These are phyloP conservation scores for Polygonum aviculare DNA, from an alignment of 148 eudicot genomes.

Conservation along the genomic window DNA sequence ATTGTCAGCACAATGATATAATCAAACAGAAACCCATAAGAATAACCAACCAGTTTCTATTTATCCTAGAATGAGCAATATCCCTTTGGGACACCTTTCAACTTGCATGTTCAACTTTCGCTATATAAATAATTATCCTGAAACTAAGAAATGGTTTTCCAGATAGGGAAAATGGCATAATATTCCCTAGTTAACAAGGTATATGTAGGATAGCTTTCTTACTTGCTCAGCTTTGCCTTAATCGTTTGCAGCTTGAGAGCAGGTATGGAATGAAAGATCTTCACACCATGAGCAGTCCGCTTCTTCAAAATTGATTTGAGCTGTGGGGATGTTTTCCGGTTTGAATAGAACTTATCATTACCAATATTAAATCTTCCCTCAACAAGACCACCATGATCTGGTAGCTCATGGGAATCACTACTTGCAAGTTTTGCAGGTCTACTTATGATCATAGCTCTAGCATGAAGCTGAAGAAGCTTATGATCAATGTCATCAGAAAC, in stretches of 20 bases:
- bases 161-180: background rate
- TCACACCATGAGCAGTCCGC: slow-evolving; percentile 79
- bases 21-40: background rate
- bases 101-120: background rate
- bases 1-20: background rate
- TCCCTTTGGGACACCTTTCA: background rate
- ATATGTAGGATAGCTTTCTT: slow-evolving; percentile 12
- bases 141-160: background rate
- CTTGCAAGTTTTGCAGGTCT: slow-evolving; percentile 35
- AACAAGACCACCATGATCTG: slow-evolving; percentile 42
- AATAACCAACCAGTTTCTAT: background rate
- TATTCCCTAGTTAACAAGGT: background rate
- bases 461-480: slow-evolving; percentile 66
- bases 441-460: slow-evolving; percentile 73
- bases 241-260: slow-evolving; percentile 84
- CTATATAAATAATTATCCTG: background rate
- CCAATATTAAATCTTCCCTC: slow-evolving; percentile 78
- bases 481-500: slow-evolving; percentile 52
- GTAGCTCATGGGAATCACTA: slow-evolving; percentile 42
- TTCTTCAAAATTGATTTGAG: slow-evolving; percentile 78
- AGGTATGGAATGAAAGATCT: slow-evolving; percentile 83
- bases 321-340: slow-evolving; percentile 82
- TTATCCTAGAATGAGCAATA: background rate
- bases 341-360: slow-evolving; percentile 85
- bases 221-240: slow-evolving; percentile 96